These are phyloP conservation scores for Croton setiger DNA, from an alignment of 441 rosid species.

Conservation along the genomic window DNA sequence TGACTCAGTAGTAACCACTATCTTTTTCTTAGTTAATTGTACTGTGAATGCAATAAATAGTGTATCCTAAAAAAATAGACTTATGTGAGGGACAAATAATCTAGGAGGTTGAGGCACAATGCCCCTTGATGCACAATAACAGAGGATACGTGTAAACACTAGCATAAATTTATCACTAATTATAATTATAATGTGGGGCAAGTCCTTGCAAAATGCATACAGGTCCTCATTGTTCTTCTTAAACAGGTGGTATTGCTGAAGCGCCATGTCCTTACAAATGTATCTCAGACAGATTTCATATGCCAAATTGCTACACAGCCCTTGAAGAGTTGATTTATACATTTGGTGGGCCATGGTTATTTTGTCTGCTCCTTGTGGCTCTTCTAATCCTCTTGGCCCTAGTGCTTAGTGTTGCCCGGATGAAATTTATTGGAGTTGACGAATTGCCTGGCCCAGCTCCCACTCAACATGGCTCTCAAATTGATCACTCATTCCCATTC, in stretches of 20 bases:
- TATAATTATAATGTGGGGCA: neutral
- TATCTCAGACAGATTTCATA: constrained; percentile 91
- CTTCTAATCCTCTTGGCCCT: constrained; percentile 88
- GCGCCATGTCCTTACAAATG: constrained; percentile 94
- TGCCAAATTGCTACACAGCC: constrained; percentile 97
- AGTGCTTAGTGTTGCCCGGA: constrained; percentile 97
- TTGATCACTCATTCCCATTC: constrained; percentile 97
- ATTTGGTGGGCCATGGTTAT: constrained; percentile 99
- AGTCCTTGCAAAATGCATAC: neutral
- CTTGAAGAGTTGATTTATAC: constrained; percentile 97
- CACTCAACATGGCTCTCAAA: constrained; percentile 92
- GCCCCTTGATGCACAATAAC: neutral
- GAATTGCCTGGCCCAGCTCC: constrained; percentile 94
- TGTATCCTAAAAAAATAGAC: neutral
- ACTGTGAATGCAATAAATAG: neutral
- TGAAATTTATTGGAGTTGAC: constrained; percentile 97
- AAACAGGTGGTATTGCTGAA: constrained; percentile 86
- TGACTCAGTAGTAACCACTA: neutral
- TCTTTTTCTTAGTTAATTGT: neutral
- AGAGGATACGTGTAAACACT: neutral
- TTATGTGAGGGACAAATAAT: constrained; percentile 3
- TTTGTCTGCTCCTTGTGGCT: constrained; percentile 83
- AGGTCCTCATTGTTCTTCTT: constrained; percentile 3
- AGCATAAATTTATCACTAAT: constrained; percentile 1
- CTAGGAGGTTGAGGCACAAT: neutral